phyloP scores from a whole-genome alignment of 306 rosid species.

The Ochetophila trinervis region DNA sequence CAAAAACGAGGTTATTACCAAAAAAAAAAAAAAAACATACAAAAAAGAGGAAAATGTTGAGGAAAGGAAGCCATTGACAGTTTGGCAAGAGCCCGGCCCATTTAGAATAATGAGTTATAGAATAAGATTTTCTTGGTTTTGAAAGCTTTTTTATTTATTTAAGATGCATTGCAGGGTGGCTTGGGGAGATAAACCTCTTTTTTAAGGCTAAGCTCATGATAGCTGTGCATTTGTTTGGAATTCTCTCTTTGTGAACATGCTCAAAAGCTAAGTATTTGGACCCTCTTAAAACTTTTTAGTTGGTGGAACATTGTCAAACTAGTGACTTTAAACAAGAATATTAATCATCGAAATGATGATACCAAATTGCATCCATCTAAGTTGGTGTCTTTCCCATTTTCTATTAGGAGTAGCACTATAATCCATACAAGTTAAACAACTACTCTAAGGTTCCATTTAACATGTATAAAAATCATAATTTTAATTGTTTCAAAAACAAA shows the following conservation, averaged over 20 bases:
- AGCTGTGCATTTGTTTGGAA: constrained; percentile 30
- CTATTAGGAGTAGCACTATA: too few relatives aligned
- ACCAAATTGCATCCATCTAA: too few relatives aligned
- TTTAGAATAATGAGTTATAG: constrained; percentile 14
- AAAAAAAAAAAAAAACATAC: too few relatives aligned
- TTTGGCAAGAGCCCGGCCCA: neutral
- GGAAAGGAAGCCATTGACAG: neutral
- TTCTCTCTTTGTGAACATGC: constrained; percentile 23
- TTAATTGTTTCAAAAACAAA: too few relatives aligned
- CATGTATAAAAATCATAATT: too few relatives aligned
- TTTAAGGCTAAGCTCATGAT: constrained; percentile 37
- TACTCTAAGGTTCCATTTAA: too few relatives aligned
- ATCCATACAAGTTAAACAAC: too few relatives aligned
- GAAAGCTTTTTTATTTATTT: constrained; percentile 12
- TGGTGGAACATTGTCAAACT: neutral
- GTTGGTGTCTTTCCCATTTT: too few relatives aligned
- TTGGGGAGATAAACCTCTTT: constrained; percentile 7
- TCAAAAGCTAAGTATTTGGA: neutral
- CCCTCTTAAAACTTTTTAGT: neutral
- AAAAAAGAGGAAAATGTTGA: too few relatives aligned
- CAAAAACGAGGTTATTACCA: too few relatives aligned
- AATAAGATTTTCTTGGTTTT: constrained; percentile 25
- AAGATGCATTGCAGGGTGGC: constrained; percentile 18
- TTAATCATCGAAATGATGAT: too few relatives aligned
- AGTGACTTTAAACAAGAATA: too few relatives aligned